These are phyloP conservation scores for Rhodamnia rubescens DNA, from an alignment of 345 rosid genomes.

Conservation along the genomic window DNA sequence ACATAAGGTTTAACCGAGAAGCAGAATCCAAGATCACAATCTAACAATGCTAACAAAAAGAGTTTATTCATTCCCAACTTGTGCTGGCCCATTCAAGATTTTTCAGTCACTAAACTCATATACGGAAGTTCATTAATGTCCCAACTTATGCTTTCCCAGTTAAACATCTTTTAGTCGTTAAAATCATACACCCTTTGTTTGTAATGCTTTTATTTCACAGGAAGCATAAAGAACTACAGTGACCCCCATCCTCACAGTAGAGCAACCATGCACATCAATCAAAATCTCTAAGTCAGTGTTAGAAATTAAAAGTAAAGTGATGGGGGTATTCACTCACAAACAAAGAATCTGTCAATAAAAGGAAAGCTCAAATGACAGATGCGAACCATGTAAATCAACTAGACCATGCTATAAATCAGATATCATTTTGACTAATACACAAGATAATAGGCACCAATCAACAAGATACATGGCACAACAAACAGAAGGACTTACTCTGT, in stretches of 20 bases:
- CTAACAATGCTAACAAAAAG: neutral
- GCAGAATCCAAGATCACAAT: neutral
- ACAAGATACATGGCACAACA: neutral
- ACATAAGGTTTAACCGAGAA: neutral
- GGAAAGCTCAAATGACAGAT: too few species aligned
- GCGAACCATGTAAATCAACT: neutral
- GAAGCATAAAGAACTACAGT: neutral
- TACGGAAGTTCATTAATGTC: neutral
- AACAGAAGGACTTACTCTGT: constrained; percentile 32
- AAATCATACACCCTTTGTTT: neutral
- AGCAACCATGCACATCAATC: neutral
- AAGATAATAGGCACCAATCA: neutral
- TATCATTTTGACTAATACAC: neutral
- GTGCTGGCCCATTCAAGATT: neutral
- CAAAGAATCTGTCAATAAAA: neutral
- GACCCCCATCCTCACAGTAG: neutral
- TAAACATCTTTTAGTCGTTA: neutral
- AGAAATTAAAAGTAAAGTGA: neutral
- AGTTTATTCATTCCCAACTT: neutral
- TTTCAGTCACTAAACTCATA: neutral
- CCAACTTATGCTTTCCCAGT: neutral
- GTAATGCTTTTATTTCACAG: neutral
- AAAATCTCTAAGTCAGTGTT: neutral
- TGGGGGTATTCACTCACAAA: neutral
- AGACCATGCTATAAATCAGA: neutral